Percentiles rank a stretch among this genome's conserved stretches.
These are phyloP conservation scores for Colletotrichum sp. DNA, from an alignment of 2,329 filamentous ascomycete genomes.

Conservation along the genomic window DNA sequence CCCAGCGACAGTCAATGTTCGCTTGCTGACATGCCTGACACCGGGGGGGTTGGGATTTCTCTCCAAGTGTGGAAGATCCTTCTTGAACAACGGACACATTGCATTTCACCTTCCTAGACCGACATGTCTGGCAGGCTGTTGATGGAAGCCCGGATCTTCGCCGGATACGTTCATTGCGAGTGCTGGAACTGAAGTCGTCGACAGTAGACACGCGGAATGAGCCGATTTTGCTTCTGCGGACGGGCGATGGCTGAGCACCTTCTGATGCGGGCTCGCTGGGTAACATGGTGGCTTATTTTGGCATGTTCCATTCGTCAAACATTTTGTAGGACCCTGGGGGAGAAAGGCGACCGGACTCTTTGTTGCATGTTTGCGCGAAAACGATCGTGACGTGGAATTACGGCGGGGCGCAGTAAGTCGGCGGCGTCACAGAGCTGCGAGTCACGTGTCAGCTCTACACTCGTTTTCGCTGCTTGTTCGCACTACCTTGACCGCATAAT, in stretches of 20 bases:
- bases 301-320: not conserved
- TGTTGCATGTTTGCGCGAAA: not conserved
- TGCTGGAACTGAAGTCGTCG: not conserved
- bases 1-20: not conserved
- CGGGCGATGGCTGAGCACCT: not conserved
- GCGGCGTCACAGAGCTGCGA: not conserved
- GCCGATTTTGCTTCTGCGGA: not conserved
- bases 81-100: not conserved
- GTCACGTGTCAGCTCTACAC: not conserved
- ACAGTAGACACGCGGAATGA: not conserved
- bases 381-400: not conserved
- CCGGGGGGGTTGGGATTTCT: not conserved
- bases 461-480: not conserved
- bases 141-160: not conserved
- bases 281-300: not conserved
- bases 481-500: not conserved
- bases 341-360: fast-evolving
- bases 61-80: not conserved
- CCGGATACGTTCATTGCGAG: not conserved
- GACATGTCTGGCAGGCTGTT: not conserved
- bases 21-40: not conserved
- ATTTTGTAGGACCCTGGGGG: not conserved
- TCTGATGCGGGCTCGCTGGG: not conserved
- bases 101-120: not conserved
- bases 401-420: not conserved